phyloP scores from a whole-genome alignment of 192 early-diverging fungal species.

The Backusella psychrophila region DNA sequence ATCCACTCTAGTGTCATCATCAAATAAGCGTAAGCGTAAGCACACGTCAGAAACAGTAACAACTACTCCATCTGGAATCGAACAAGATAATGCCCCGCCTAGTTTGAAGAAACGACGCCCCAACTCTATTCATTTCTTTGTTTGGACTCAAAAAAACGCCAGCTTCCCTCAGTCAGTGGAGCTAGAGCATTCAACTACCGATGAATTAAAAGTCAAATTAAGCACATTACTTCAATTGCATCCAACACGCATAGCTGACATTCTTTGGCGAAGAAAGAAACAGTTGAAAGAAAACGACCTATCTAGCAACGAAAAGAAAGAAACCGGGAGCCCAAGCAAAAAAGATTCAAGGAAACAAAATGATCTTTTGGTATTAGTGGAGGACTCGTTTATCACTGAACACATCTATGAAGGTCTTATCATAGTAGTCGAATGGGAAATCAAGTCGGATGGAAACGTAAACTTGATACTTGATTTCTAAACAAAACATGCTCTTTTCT shows the following conservation, averaged over 20 bases:
- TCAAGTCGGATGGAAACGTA: slow-evolving; percentile 15
- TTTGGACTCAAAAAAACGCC: neutral
- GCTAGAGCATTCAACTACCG: neutral
- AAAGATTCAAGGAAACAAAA: neutral
- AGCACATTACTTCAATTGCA: slow-evolving; percentile 15
- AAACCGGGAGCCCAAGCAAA: neutral
- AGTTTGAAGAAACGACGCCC: neutral
- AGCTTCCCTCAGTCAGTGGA: neutral
- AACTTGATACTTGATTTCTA: slow-evolving; percentile 24
- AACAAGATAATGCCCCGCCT: neutral
- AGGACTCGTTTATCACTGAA: slow-evolving; percentile 22
- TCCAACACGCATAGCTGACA: slow-evolving; percentile 1
- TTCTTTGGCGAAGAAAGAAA: slow-evolving; percentile 15
- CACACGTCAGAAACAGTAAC: neutral
- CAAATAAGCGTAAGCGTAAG: neutral
- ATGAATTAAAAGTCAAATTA: slow-evolving; percentile 16
- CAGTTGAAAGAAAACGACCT: neutral
- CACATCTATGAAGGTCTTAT: slow-evolving; percentile 12
- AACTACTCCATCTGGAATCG: neutral
- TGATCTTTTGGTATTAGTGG: slow-evolving; percentile 18
- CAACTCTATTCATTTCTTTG: neutral
- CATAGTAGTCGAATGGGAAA: slow-evolving; percentile 26
- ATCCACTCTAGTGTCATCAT: neutral
- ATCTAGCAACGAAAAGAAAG: neutral
- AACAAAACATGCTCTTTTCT: neutral